Conservation (phyloP, 768 basidiomycete species). For the Agaricus blazei region DNA sequence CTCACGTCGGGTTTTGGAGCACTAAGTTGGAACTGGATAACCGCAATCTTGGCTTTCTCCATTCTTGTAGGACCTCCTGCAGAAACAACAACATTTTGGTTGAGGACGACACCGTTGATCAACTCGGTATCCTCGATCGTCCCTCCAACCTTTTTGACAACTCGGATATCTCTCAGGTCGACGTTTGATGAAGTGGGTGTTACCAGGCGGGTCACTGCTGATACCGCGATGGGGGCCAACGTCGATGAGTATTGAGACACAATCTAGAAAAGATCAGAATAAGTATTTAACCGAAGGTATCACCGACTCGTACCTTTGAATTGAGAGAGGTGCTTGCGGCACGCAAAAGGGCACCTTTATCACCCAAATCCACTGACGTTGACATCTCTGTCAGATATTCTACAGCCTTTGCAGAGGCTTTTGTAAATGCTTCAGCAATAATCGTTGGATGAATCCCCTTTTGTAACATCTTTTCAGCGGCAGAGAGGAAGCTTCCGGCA, state of each 20-base stretch:
- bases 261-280: constrained; percentile 49
- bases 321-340: constrained; percentile 95
- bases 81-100: constrained; percentile 87
- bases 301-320: constrained; percentile 66
- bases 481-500: constrained; percentile 87
- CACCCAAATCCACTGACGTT: constrained; percentile 84
- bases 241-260: constrained; percentile 99
- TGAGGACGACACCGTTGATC: constrained; percentile 93
- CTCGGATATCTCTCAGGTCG: constrained; percentile 91
- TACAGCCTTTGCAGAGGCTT: constrained; percentile 87
- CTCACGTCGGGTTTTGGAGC: constrained; percentile 96
- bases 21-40: constrained; percentile 97
- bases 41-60: constrained; percentile 97
- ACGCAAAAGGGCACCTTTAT: constrained; percentile 77
- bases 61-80: constrained; percentile 93
- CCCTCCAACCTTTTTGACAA: constrained; percentile 98
- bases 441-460: constrained; percentile 98
- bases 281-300: neutral
- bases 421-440: constrained; percentile 93
- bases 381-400: constrained; percentile 93
- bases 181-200: constrained; percentile 90
- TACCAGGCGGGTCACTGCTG: constrained; percentile 87
- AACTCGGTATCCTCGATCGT: constrained; percentile 99
- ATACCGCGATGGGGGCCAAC: constrained; percentile 97
- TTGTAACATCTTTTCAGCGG: constrained; percentile 93